Percentiles rank a stretch among this genome's conserved stretches.
These are phyloP conservation scores for Teratosphaeria viscida DNA, from an alignment of 2,329 filamentous ascomycete species.

Conservation along the genomic window DNA sequence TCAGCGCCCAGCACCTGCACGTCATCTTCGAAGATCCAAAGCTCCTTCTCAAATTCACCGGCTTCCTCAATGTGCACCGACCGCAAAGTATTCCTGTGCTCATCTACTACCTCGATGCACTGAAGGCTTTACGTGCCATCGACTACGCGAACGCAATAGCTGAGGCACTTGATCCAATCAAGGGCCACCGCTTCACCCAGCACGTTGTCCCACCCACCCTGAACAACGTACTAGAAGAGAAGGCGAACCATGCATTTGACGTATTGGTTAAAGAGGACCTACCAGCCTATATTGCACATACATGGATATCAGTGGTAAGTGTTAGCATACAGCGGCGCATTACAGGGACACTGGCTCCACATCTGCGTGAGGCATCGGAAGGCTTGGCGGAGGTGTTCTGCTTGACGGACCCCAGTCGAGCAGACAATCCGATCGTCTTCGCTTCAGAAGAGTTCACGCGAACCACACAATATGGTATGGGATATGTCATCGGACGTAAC, in stretches of 20 bases:
- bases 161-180: constrained; percentile 47
- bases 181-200: constrained; percentile 46
- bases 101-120: constrained; percentile 60
- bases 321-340: constrained; percentile 57
- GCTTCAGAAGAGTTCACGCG: constrained; percentile 66
- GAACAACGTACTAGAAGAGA: constrained; percentile 51
- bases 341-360: constrained; percentile 53
- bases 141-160: constrained; percentile 60
- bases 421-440: constrained; percentile 68
- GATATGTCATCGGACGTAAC: constrained; percentile 63
- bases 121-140: constrained; percentile 62
- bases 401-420: constrained; percentile 60
- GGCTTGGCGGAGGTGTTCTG: constrained; percentile 69
- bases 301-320: constrained; percentile 60
- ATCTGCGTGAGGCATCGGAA: constrained; percentile 59
- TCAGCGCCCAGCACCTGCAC: constrained; percentile 54
- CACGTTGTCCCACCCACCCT: constrained; percentile 41
- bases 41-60: constrained; percentile 54
- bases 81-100: constrained; percentile 55
- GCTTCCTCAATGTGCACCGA: constrained; percentile 51
- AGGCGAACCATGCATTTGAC: constrained; percentile 55
- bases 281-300: constrained; percentile 60
- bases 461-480: constrained; percentile 65
- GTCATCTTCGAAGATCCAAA: constrained; percentile 55
- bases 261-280: constrained; percentile 56